Evolutionary conservation across 2,329 filamentous ascomycete genomes (phyloP), one percentile per base, ranked within the genome.

Genomic region (Sporothrix inflata): DNA sequence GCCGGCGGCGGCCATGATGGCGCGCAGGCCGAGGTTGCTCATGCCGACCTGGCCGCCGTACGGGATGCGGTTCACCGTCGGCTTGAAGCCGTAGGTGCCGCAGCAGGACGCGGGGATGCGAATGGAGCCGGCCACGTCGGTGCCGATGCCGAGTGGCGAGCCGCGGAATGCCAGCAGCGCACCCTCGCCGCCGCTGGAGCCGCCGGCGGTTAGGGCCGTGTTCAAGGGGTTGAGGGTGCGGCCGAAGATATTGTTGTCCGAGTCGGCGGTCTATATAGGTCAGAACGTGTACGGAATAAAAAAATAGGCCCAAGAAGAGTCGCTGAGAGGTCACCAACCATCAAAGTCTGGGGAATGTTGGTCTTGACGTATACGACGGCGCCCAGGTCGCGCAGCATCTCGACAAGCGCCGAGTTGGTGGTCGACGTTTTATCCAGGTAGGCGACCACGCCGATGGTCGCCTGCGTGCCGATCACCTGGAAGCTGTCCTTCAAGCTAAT

Each of bases 401-500:
- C 55, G 16, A 61, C 55, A 7, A 38, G n/a, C n/a, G n/a, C n/a
- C n/a, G n/a, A n/a, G n/a, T n/a, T n/a, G n/a, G n/a, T n/a, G n/a
- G n/a, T n/a, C n/a, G n/a, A n/a, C n/a, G n/a, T n/a, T n/a, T n/a
- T n/a, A n/a, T n/a, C n/a, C n/a, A n/a, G n/a, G n/a, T n/a, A 38
- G 4, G 55, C 21, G 8, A 61, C 30, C 9, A 30, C 21, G 7
- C 55, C 55, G 3, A 61, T 24, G 16, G 55, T 61, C 4, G 55
- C 4, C 16, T 61, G 21, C 9, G 8, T 24, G 14, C 55, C 55
- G 11, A 24, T 38, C 5, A 30, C 21, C 5, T 61, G 4, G 27
- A 61, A 61, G 30, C 5, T 38, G 11, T 71, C 49, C 3, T 85
- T 85, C n/a, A 85, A 74, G 63, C 83, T 84, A 11, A 85, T 76